Conservation (phyloP, 805 yeast species). For the Komagataella populi region DNA sequence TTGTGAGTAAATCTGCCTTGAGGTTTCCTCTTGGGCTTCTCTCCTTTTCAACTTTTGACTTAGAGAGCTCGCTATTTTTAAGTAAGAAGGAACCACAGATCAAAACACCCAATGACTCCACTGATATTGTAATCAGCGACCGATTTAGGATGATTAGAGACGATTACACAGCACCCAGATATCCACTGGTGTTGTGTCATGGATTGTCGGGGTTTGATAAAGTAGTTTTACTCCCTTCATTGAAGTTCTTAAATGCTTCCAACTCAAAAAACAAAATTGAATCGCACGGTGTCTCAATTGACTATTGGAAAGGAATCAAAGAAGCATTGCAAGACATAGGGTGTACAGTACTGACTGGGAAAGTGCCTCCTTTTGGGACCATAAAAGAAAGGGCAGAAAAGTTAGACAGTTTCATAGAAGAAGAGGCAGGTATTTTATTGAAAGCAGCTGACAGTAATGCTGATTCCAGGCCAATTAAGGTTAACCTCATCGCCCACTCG, state of each 20-base stretch:
- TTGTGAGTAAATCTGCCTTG: background rate
- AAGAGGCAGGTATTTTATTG: constrained; percentile 5
- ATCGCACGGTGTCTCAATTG: constrained; percentile 25
- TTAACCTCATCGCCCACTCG: constrained; percentile 77
- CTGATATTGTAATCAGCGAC: background rate
- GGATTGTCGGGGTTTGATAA: constrained; percentile 78
- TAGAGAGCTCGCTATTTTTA: background rate
- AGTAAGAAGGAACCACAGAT: background rate
- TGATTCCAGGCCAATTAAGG: constrained; percentile 24
- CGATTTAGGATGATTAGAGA: background rate
- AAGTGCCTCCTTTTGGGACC: constrained; percentile 73
- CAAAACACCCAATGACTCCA: background rate
- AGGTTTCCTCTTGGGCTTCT: background rate
- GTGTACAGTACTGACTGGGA: constrained; percentile 53
- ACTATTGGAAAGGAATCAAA: constrained; percentile 77
- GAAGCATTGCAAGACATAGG: constrained; percentile 49
- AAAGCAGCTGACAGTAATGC: constrained; percentile 4
- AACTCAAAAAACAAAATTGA: constrained; percentile 5
- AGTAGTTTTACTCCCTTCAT: constrained; percentile 13
- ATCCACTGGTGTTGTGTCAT: constrained; percentile 75
- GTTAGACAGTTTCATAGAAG: constrained; percentile 36
- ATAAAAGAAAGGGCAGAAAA: constrained; percentile 54
- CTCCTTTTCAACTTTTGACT: background rate
- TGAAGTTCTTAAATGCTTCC: constrained; percentile 3
- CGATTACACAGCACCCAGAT: constrained; percentile 1